Evolutionary conservation across 495 filamentous ascomycete genomes (phyloP), one percentile per base, ranked within the genome.

Genomic region (Aspergillus steynii): DNA sequence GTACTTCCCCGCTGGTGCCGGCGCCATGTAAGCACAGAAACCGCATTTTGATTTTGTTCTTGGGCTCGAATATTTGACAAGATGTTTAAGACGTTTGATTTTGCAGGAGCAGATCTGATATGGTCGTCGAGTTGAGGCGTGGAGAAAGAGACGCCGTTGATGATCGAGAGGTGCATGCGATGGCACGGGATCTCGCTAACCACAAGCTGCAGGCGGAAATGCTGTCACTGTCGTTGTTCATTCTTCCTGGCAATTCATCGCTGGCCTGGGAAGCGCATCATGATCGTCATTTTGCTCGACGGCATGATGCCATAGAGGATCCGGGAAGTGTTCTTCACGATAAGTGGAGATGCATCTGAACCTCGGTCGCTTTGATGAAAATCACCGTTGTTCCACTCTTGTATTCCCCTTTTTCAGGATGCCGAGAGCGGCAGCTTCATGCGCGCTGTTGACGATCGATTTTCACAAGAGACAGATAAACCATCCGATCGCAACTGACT

Each of bases 11-110:
- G 53, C 70, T 78, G 45, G 74, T 78, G 31, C 74, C 68, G 5
- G 65, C 67, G 45, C 75, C 75, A 57, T 78, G 75, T 14, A 78
- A 59, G 69, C 75, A 78, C 34, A 78, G 70, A 47, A 77, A 78
- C 5, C 65, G 68, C 75, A 78, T 78, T 14, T 7, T 71, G 57
- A 12, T 26, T 34, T 5, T 42, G 1, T 42, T 42, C 9, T 34
- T 9, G 31, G 31, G 31, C 31, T 34, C 31, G 9, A 34, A 34
- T 34, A 34, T 34, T 34, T 9, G 20, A 20, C 20, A 20, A 20
- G 20, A 20, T 34, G 31, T 34, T 34, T 7, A 34, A 34, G 31
- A 7, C 9, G 9, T 15, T 12, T 15, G 12, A 42, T 2, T 42
- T 3, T 20, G 4, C 46, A 9, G 27, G n/a, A 28, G 4, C 1